A percentile compares a stretch with the other conserved stretches of the same genome.
Evolutionary conservation across 306 rosid species (phyloP).

Genomic region (Carpinus viminea): DNA sequence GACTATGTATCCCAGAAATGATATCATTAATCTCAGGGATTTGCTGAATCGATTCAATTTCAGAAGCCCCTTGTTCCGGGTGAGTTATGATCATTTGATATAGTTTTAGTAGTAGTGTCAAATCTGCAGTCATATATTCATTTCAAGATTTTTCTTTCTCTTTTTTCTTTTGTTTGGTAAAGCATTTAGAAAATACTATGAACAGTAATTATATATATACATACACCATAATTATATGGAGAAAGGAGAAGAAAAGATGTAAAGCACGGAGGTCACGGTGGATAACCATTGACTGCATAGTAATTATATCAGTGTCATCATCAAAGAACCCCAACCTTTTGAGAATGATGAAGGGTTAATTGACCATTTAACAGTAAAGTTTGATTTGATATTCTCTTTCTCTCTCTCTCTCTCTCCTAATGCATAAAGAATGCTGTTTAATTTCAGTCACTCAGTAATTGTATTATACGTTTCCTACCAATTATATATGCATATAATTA

Average conservation of each 20-base stretch:
- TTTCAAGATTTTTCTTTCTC: background rate
- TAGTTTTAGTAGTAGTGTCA: background rate
- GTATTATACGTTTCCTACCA: background rate
- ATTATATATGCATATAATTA: background rate
- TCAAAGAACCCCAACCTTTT: constrained; percentile 27
- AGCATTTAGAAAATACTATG: background rate
- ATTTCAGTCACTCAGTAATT: background rate
- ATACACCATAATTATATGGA: constrained; percentile 18
- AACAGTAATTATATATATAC: constrained; percentile 29
- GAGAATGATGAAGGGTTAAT: constrained; percentile 27
- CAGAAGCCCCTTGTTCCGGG: constrained; percentile 9
- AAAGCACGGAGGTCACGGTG: constrained; percentile 10
- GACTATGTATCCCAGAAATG: background rate
- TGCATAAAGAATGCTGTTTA: background rate
- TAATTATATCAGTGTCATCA: constrained; percentile 31
- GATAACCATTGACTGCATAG: constrained; percentile 29
- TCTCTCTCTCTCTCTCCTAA: constrained; percentile 14
- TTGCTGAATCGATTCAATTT: constrained; percentile 13
- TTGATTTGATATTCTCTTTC: constrained; percentile 23
- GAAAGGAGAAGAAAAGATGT: constrained; percentile 16
- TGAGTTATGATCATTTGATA: background rate
- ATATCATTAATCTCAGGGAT: background rate
- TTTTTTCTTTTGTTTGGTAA: background rate
- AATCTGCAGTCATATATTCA: background rate
- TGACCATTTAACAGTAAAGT: constrained; percentile 24